A percentile compares a stretch with the other conserved stretches of the same genome.
Conservation (phyloP, 495 filamentous ascomycete species). For the Acidomyces sp. region DNA sequence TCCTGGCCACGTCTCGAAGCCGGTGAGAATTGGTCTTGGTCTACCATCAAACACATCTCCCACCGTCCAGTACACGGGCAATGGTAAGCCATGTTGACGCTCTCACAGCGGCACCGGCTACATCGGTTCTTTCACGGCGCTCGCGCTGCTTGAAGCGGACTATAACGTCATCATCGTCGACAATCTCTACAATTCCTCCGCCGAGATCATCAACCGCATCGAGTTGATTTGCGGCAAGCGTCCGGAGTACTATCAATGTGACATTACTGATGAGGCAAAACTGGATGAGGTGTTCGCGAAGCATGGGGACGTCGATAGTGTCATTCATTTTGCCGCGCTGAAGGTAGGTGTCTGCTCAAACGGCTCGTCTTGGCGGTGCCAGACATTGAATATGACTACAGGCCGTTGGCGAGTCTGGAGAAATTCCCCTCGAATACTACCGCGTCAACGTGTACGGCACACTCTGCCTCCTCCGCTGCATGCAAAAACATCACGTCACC, state of each 20-base stretch:
- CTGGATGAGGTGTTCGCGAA: slow-evolving; percentile 81
- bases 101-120: slow-evolving; percentile 78
- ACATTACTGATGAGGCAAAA: slow-evolving; percentile 71
- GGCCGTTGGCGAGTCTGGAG: slow-evolving; percentile 92
- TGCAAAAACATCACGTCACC: slow-evolving; percentile 76
- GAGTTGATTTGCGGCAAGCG: slow-evolving; percentile 84
- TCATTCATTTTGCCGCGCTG: slow-evolving; percentile 95
- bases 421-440: slow-evolving; percentile 97
- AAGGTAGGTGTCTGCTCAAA: slow-evolving; percentile 46
- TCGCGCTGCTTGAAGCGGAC: slow-evolving; percentile 81
- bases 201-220: slow-evolving; percentile 79
- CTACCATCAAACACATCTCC: too few relatives aligned
- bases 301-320: slow-evolving; percentile 88
- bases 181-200: slow-evolving; percentile 89
- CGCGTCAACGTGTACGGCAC: slow-evolving; percentile 89
- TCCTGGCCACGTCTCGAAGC: slow-evolving; percentile 2
- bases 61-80: slow-evolving; percentile 6
- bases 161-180: slow-evolving; percentile 95
- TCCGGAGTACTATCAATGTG: slow-evolving; percentile 70
- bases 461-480: slow-evolving; percentile 72
- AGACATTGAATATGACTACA: slow-evolving; percentile 26
- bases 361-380: background rate
- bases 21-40: background rate
- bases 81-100: slow-evolving; percentile 6
- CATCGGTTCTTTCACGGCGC: slow-evolving; percentile 93